A percentile compares a stretch with the other conserved stretches of the same genome.
Conservation (phyloP, 257 asterid genomes). For the Oldenlandia corymbosa region DNA sequence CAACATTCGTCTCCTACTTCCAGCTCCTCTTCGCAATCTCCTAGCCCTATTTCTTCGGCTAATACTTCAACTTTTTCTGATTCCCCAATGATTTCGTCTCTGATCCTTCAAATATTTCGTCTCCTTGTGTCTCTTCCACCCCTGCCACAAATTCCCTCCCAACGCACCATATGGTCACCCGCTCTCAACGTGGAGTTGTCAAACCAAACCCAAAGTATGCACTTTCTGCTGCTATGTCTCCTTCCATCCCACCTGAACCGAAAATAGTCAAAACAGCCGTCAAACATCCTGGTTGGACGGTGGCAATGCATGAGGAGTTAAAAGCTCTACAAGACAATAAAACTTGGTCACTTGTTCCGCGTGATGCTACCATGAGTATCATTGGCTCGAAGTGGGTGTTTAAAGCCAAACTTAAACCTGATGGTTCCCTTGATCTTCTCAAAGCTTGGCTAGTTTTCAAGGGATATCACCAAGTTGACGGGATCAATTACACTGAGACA, state of each 20-base stretch:
- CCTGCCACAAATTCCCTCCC: too few relatives aligned
- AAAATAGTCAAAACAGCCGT: not conserved
- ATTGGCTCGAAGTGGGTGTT: too few relatives aligned
- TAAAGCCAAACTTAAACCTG: not conserved
- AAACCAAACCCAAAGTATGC: not conserved
- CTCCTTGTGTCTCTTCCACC: too few relatives aligned
- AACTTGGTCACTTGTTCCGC: not conserved
- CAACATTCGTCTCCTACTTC: too few relatives aligned
- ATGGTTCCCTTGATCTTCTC: not conserved
- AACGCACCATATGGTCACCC: too few relatives aligned
- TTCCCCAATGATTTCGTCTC: too few relatives aligned
- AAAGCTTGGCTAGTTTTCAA: not conserved
- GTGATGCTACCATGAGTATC: not conserved
- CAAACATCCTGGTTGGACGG: not conserved
- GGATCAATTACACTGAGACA: slow-evolving; percentile 8
- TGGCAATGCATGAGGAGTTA: not conserved
- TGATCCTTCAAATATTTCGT: too few relatives aligned
- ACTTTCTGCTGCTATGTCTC: not conserved
- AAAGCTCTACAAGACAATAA: not conserved
- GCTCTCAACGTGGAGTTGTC: too few relatives aligned
- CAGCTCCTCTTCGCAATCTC: too few relatives aligned
- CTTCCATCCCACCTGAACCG: not conserved
- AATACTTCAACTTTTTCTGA: too few relatives aligned
- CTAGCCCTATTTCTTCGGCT: too few relatives aligned
- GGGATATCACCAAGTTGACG: slow-evolving; percentile 8